Percentiles rank a stretch among this genome's conserved stretches.
Conservation (phyloP, 352 stramenopile species). For the Lagenidium giganteum region DNA sequence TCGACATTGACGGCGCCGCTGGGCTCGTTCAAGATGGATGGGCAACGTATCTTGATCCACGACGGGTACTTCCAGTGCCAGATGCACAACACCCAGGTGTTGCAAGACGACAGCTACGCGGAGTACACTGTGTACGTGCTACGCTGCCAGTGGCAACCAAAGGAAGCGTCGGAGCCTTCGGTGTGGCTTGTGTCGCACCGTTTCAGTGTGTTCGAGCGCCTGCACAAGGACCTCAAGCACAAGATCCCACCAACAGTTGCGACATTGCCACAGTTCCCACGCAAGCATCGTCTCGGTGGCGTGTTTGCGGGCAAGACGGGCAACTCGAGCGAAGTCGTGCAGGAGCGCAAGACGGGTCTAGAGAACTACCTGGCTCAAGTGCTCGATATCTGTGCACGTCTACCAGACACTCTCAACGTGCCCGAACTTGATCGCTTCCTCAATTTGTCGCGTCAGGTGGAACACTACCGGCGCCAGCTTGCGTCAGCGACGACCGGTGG, state of each 20-base stretch:
- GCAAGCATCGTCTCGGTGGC: slow-evolving; percentile 80
- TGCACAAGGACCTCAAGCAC: slow-evolving; percentile 74
- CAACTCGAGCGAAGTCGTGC: slow-evolving; percentile 83
- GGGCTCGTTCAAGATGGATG: slow-evolving; percentile 74
- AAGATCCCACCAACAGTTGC: slow-evolving; percentile 65
- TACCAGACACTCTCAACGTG: slow-evolving; percentile 77
- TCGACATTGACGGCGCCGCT: slow-evolving; percentile 67
- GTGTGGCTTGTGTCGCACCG: slow-evolving; percentile 70
- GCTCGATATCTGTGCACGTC: slow-evolving; percentile 72
- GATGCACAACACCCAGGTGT: slow-evolving; percentile 80
- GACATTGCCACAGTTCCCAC: slow-evolving; percentile 62
- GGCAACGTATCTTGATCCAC: slow-evolving; percentile 77
- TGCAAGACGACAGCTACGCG: slow-evolving; percentile 87
- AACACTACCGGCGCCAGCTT: slow-evolving; percentile 78
- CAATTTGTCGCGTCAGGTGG: slow-evolving; percentile 81
- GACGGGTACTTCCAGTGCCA: slow-evolving; percentile 81
- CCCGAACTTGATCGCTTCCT: slow-evolving; percentile 84
- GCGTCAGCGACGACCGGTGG: slow-evolving; percentile 20
- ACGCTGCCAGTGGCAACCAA: slow-evolving; percentile 77
- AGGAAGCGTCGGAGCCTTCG: slow-evolving; percentile 41
- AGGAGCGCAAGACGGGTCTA: slow-evolving; percentile 77
- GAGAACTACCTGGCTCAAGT: slow-evolving; percentile 83
- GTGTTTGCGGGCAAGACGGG: slow-evolving; percentile 83
- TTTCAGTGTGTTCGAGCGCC: slow-evolving; percentile 64
- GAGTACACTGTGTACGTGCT: slow-evolving; percentile 89